Conservation (phyloP, 345 rosid genomes). For the Noccaea bulbosa region DNA sequence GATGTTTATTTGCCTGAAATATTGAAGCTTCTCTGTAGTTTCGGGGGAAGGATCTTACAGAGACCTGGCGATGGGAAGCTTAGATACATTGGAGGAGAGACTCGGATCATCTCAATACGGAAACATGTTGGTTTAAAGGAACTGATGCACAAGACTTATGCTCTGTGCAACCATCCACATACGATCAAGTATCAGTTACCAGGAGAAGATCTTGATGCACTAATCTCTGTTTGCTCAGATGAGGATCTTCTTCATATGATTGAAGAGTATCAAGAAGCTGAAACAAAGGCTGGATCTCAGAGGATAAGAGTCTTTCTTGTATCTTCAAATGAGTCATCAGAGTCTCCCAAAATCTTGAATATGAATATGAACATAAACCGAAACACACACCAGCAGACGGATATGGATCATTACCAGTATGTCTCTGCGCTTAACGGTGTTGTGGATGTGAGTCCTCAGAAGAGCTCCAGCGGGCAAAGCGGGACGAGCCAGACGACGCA, state of each 20-base stretch:
- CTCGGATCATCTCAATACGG: slow-evolving; percentile 71
- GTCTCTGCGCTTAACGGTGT: slow-evolving; percentile 75
- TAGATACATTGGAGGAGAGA: slow-evolving; percentile 91
- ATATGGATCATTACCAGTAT: slow-evolving; percentile 57
- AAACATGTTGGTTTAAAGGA: slow-evolving; percentile 60
- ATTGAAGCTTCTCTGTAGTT: slow-evolving; percentile 87
- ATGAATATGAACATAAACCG: slow-evolving; percentile 37
- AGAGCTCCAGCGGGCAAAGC: slow-evolving; percentile 56
- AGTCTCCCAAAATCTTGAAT: slow-evolving; percentile 59
- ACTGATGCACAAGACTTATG: slow-evolving; percentile 65
- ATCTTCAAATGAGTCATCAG: slow-evolving; percentile 52
- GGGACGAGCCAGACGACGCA: slow-evolving; percentile 55
- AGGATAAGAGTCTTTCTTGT: slow-evolving; percentile 77
- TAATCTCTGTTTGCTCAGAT: slow-evolving; percentile 76
- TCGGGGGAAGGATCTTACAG: slow-evolving; percentile 79
- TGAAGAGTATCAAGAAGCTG: slow-evolving; percentile 78
- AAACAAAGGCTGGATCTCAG: slow-evolving; percentile 65
- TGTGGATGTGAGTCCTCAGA: slow-evolving; percentile 55
- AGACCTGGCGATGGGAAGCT: slow-evolving; percentile 85
- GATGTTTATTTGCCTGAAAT: slow-evolving; percentile 45
- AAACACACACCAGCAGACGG: slow-evolving; percentile 48
- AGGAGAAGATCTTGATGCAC: slow-evolving; percentile 89
- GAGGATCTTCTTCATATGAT: slow-evolving; percentile 88
- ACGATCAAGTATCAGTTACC: slow-evolving; percentile 92
- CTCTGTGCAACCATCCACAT: slow-evolving; percentile 69